Evolutionary conservation across 805 yeast genomes (phyloP), one percentile per base, ranked within the genome.

Genomic region (Sugiyamaella qingdaonensis): DNA sequence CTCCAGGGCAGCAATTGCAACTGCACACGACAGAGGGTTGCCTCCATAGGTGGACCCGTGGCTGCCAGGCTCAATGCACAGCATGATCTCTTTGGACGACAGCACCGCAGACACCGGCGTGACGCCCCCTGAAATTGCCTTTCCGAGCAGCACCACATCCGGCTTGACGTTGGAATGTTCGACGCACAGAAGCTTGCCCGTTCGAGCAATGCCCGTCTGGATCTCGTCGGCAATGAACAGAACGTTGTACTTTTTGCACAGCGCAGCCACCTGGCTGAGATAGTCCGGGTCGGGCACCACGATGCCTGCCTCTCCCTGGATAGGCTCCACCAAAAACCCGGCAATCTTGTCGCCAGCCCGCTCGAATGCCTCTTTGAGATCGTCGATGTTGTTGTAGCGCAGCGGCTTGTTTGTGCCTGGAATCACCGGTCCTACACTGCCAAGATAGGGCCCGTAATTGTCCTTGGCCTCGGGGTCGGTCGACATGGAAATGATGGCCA

Each of bases 21-120:
- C 97, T 52, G 88, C 80, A 60, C 95, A 88, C 19, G 96, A 92
- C 68, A 92, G 79, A 60, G 98, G 97, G 74, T 90, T 92, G 70
- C 98, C 98, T 72, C 98, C 98, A 68, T 88, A 92, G 19, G 98
- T 92, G 29, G 97, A 91, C 49, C 98, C 98, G 72, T 92, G 98
- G 32, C 96, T 88, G 52, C 98, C 98, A 27, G 97, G 95, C 58
- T 87, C 88, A 62, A 92, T 79, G 58, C 88, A 82, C 59, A 84
- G 78, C 97, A 92, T 87, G 68, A 92, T 86, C 55, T 89, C 95
- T 62, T 75, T 81, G n/a, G 95, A 87, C 1, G 97, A 86, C 58
- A 92, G 77, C 14, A 90, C 97, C 29, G 95, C 94, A 45, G 95
- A 85, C 13, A 90, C 95, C 33, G 98, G 97, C 58, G 87, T 69